Evolutionary conservation across 331 rosid genomes (phyloP).

Genomic region (Phaseolus coccineus): DNA sequence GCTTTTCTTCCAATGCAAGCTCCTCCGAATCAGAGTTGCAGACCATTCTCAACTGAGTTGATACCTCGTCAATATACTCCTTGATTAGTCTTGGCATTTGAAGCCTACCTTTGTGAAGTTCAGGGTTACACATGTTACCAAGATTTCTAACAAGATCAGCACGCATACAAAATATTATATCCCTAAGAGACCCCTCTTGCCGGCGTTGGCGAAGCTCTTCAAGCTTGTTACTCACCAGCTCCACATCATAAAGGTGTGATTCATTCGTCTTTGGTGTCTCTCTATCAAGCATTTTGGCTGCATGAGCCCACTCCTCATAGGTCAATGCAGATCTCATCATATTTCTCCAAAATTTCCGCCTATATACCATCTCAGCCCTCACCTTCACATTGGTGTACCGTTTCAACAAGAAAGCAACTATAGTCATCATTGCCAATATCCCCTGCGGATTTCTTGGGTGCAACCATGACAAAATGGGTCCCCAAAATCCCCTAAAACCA

Average conservation of each 20-base stretch:
- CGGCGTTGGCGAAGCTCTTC: conserved; percentile 87
- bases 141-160: conserved; percentile 94
- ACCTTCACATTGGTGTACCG: conserved; percentile 79
- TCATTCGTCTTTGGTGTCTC: conserved; percentile 89
- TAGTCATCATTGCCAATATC: conserved; percentile 85
- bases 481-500: conserved; percentile 56
- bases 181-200: conserved; percentile 80
- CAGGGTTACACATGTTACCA: conserved; percentile 93
- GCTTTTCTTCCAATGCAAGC: conserved; percentile 81
- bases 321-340: conserved; percentile 93
- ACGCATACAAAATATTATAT: conserved; percentile 87
- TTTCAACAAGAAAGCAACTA: conserved; percentile 78
- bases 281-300: conserved; percentile 95
- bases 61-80: conserved; percentile 89
- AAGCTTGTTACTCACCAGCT: conserved; percentile 79
- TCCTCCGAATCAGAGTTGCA: conserved; percentile 91
- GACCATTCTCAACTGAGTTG: conserved; percentile 88
- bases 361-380: conserved; percentile 83
- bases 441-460: conserved; percentile 94
- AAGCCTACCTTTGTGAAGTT: conserved; percentile 90
- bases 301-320: conserved; percentile 99
- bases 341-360: conserved; percentile 94
- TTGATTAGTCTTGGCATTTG: conserved; percentile 84
- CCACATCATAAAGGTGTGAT: conserved; percentile 79
- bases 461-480: conserved; percentile 73